A percentile compares a stretch with the other conserved stretches of the same genome.
phyloP scores from a whole-genome alignment of 805 yeast genomes.

The Tanozyma kutaoensis region DNA sequence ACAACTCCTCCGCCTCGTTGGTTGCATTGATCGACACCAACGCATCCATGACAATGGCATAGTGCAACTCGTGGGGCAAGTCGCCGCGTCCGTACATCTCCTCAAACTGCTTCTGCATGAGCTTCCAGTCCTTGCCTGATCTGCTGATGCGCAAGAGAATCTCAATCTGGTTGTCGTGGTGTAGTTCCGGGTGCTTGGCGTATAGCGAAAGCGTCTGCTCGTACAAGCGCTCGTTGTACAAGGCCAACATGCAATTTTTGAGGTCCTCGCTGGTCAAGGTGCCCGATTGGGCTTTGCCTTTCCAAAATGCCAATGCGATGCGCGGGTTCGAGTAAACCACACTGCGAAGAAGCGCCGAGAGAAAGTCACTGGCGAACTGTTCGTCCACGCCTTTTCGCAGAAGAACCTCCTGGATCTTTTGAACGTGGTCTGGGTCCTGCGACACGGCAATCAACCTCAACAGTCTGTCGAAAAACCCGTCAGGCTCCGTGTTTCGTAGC shows the following conservation, averaged over 20 bases:
- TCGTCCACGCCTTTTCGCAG: too few relatives aligned
- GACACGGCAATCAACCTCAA: too few relatives aligned
- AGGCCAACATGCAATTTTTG: constrained; percentile 17
- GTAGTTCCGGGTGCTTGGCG: constrained; percentile 23
- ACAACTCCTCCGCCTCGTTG: constrained; percentile 35
- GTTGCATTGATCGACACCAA: constrained; percentile 37
- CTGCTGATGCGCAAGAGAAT: constrained; percentile 35
- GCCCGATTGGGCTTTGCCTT: constrained; percentile 6
- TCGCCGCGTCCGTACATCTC: constrained; percentile 39
- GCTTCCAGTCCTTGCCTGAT: constrained; percentile 34
- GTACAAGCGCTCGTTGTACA: constrained; percentile 3
- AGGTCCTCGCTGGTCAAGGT: constrained; percentile 11
- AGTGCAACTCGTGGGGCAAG: constrained; percentile 41
- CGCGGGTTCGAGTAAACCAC: constrained; percentile 1
- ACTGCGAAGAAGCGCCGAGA: too few relatives aligned
- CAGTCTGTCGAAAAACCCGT: too few relatives aligned
- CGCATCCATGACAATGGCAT: constrained; percentile 47
- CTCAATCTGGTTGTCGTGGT: constrained; percentile 33
- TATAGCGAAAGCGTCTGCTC: constrained; percentile 15
- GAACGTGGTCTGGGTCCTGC: too few relatives aligned
- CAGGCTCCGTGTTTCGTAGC: too few relatives aligned
- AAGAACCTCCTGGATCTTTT: too few relatives aligned
- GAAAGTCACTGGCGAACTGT: too few relatives aligned
- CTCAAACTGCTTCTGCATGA: constrained; percentile 44
- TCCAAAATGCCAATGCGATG: constrained; percentile 8